phyloP scores from a whole-genome alignment of 768 basidiomycete genomes.

The Chalciporus piperatus region DNA sequence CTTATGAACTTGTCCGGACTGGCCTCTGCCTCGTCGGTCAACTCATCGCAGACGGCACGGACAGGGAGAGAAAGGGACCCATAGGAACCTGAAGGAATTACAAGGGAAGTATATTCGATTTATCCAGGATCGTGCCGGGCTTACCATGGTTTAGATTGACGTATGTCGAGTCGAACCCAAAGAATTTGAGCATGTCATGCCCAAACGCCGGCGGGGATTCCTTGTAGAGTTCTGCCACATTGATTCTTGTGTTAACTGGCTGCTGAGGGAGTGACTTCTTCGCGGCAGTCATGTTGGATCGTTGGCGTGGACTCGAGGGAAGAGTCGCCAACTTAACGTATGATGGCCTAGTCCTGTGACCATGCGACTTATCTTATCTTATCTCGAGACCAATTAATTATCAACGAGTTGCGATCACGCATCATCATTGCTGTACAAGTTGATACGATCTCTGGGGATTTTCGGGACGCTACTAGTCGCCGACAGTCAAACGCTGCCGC shows the following conservation, averaged over 20 bases:
- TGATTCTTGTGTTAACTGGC: background rate
- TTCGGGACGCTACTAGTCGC: too few species aligned
- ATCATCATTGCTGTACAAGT: too few species aligned
- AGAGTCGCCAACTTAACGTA: too few species aligned
- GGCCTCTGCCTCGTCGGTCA: conserved; percentile 43
- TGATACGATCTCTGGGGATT: too few species aligned
- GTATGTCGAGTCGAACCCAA: conserved; percentile 55
- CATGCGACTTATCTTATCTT: too few species aligned
- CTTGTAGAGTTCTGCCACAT: conserved; percentile 18
- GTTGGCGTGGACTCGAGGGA: background rate
- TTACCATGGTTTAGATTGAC: conserved; percentile 66
- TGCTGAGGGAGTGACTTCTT: background rate
- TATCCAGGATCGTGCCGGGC: background rate
- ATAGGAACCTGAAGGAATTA: conserved; percentile 50
- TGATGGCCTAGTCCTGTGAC: too few species aligned
- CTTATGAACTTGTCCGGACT: conserved; percentile 58
- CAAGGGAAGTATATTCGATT: background rate
- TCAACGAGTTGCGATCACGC: too few species aligned
- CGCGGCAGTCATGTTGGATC: background rate
- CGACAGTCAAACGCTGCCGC: too few species aligned
- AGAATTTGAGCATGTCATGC: conserved; percentile 51
- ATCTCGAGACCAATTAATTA: too few species aligned
- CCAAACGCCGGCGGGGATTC: conserved; percentile 49
- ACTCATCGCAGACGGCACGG: conserved; percentile 39
- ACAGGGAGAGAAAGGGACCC: conserved; percentile 57